phyloP scores from a whole-genome alignment of 225 moss, liverwort and hornwort genomes.

The Bryum argenteum region DNA sequence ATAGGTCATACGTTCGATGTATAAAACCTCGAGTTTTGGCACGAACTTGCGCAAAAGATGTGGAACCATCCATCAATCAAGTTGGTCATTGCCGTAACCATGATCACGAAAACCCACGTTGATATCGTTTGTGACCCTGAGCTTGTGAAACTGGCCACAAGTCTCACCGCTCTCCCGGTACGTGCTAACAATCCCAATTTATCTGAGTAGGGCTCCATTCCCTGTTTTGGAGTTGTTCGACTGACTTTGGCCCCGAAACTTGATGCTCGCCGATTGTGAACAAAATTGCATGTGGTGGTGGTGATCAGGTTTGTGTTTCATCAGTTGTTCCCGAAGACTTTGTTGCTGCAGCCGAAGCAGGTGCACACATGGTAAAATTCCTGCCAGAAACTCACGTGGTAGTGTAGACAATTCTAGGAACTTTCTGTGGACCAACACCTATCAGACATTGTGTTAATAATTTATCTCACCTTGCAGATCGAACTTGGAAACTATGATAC shows the following conservation, averaged over 20 bases:
- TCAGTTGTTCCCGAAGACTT: constrained; percentile 91
- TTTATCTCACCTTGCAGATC: constrained; percentile 48
- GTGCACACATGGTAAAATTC: constrained; percentile 81
- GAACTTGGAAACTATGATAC: constrained; percentile 96
- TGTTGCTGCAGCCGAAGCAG: constrained; percentile 78
- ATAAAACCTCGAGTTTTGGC: no score
- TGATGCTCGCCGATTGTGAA: background rate
- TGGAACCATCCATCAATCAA: no score
- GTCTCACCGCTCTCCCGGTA: constrained; percentile 75
- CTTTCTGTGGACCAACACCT: background rate
- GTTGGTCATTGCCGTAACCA: no score
- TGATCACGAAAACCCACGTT: no score
- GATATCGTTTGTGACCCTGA: constrained; percentile 85
- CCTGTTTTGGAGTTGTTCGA: background rate
- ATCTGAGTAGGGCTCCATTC: background rate
- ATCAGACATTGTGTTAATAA: background rate
- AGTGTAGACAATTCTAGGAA: background rate
- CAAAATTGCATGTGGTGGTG: constrained; percentile 13
- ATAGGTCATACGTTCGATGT: no score
- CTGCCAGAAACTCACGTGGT: constrained; percentile 7
- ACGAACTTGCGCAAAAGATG: no score
- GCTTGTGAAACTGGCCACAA: constrained; percentile 77
- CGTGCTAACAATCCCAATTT: background rate
- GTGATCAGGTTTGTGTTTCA: constrained; percentile 77
- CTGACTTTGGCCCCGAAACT: no score